These are phyloP conservation scores for Penicillium malachiteum DNA, from an alignment of 495 filamentous ascomycete species.

Conservation along the genomic window DNA sequence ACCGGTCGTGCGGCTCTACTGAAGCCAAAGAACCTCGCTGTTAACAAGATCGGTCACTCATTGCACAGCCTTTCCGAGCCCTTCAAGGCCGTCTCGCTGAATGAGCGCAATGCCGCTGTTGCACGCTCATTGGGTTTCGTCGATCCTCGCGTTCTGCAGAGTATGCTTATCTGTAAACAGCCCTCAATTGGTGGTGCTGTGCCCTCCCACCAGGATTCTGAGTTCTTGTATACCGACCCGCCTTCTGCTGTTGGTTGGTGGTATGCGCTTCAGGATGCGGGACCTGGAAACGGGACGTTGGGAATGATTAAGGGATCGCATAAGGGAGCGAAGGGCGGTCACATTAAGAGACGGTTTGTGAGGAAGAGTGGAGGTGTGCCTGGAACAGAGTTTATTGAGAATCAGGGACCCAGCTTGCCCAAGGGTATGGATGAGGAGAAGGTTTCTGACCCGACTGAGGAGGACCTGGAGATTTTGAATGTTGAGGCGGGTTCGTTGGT, in stretches of 20 bases:
- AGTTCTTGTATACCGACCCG: conserved; percentile 89
- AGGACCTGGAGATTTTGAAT: conserved; percentile 67
- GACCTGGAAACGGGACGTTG: conserved; percentile 79
- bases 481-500: conserved; percentile 87
- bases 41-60: conserved; percentile 97
- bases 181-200: conserved; percentile 91
- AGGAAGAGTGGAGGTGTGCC: conserved; percentile 49
- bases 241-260: conserved; percentile 91
- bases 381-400: conserved; percentile 57
- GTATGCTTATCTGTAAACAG: conserved; percentile 98
- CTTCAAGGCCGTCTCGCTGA: conserved; percentile 63
- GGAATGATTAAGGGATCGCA: conserved; percentile 83
- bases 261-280: conserved; percentile 94
- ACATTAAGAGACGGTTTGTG: conserved; percentile 72
- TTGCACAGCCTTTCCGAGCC: conserved; percentile 73
- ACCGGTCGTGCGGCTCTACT: conserved; percentile 50
- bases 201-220: conserved; percentile 83
- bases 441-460: conserved; percentile 39
- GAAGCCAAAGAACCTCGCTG: conserved; percentile 75
- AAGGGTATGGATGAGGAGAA: conserved; percentile 37
- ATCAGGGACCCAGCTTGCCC: conserved; percentile 48
- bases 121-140: conserved; percentile 69
- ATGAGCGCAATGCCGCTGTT: conserved; percentile 58
- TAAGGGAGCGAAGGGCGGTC: conserved; percentile 36
- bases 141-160: conserved; percentile 78